Base-by-base conservation (phyloP, 495 filamentous ascomycete species). In the Penicilliopsis zonata region DNA sequence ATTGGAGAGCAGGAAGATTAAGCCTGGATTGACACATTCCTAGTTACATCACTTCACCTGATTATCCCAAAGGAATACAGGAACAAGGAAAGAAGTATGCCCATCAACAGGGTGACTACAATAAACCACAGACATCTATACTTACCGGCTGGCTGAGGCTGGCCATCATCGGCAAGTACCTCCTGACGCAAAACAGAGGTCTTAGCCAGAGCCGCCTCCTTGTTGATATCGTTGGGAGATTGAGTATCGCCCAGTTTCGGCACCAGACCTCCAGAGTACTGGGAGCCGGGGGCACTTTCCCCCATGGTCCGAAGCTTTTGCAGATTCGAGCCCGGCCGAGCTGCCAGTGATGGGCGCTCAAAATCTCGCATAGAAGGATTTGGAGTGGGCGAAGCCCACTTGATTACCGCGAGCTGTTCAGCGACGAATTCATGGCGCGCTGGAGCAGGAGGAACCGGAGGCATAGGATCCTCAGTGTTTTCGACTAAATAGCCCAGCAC, bases 31-130 rank as follows among this genome's bases (percentile, higher is more conserved):
- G 35, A 16, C 37, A 38, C 21, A 40, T 42, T 27, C 28, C 27
- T 38, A 35, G 36, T 37, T 38, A 44, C 37, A 47, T 50, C 42
- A 53, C 14, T 27, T 27, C 25, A 27, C 30, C 19, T 25, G 34
- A 60, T 40, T 12, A 57, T 47, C 23, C 41, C 36, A 36, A 56
- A 55, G 9, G 41, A 37, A 34, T 51, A 57, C 36, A 53, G 42
- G 30, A 55, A 58, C 6, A 54, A 52, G 30, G 44, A 51, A 2
- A 57, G 33, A 31, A 57, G 54, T 46, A 57, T 50, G 27, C 41
- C 33, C 22, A 50, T 23, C 10, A 57, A 29, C 14, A 54, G 28
- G 18, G 52, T 7, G 14, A 49, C 40, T 12, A 54, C 49, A 20
- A 42, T 8, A 19, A 48, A 50, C 46, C 44, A 57, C 20, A 61